phyloP scores from a whole-genome alignment of 768 basidiomycete genomes.

The Collybia mongolica region DNA sequence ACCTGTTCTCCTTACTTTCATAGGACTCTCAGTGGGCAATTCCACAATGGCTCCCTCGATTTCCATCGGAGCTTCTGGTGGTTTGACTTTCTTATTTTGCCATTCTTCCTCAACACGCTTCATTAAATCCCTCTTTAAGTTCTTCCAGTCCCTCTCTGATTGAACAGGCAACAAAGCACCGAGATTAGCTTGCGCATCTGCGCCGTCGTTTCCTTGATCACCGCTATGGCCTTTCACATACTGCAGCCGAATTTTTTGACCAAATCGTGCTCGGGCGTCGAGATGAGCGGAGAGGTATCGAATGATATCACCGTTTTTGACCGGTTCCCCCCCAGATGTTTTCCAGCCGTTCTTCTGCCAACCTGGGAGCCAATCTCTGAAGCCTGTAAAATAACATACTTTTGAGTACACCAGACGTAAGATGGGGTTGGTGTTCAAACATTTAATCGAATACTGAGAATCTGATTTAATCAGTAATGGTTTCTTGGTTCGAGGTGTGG shows the following conservation, averaged over 20 bases:
- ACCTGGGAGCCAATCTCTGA: constrained; percentile 63
- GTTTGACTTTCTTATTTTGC: not conserved
- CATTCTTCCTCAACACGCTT: constrained; percentile 6
- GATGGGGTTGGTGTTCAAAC: constrained; percentile 35
- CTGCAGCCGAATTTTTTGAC: constrained; percentile 59
- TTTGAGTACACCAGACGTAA: not conserved
- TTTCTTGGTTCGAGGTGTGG: constrained; percentile 50
- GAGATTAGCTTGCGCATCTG: constrained; percentile 68
- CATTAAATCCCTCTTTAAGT: constrained; percentile 21
- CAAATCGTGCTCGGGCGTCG: constrained; percentile 43
- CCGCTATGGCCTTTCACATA: constrained; percentile 84
- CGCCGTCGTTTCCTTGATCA: constrained; percentile 81
- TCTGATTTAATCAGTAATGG: constrained; percentile 81
- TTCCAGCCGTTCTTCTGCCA: constrained; percentile 62
- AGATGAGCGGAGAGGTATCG: constrained; percentile 67
- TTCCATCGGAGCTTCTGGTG: not conserved
- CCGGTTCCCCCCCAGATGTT: constrained; percentile 45
- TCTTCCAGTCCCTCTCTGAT: constrained; percentile 61
- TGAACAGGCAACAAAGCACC: constrained; percentile 43
- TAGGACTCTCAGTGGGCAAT: constrained; percentile 1
- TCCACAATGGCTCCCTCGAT: constrained; percentile 1
- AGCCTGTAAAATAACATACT: constrained; percentile 44
- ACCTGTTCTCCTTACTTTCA: constrained; percentile 12
- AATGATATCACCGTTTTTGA: constrained; percentile 76
- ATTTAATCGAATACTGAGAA: constrained; percentile 80